A percentile compares a stretch with the other conserved stretches of the same genome.
phyloP scores from a whole-genome alignment of 2,329 filamentous ascomycete genomes.

The Hymenoscyphus repandus region DNA sequence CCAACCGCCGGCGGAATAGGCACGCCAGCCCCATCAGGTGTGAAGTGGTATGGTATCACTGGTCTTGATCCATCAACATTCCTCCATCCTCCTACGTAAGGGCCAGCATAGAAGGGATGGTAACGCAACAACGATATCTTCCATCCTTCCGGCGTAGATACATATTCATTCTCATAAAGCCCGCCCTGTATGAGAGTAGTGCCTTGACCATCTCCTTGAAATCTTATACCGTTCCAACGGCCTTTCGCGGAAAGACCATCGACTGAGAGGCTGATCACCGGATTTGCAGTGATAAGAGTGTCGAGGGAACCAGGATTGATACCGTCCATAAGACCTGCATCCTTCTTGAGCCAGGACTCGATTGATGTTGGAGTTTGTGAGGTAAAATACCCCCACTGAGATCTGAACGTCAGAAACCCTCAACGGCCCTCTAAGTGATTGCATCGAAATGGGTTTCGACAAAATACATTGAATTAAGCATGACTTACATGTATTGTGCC shows the following conservation, averaged over 20 bases:
- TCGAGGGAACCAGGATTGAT: constrained; percentile 2
- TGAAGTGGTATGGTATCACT: constrained; percentile 7
- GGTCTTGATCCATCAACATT: constrained; percentile 1
- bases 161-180: constrained; percentile 4
- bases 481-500: too few relatives aligned
- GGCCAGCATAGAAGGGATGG: constrained; percentile 3
- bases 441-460: too few relatives aligned
- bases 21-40: constrained; percentile 1
- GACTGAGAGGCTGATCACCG: constrained; percentile 1
- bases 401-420: background rate
- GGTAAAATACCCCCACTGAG: background rate
- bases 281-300: constrained; percentile 1
- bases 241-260: constrained; percentile 4
- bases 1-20: constrained; percentile 3
- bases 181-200: constrained; percentile 6
- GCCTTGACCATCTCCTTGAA: constrained; percentile 5
- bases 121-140: constrained; percentile 2
- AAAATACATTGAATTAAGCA: too few relatives aligned
- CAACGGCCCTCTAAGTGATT: too few relatives aligned
- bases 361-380: background rate
- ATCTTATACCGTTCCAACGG: constrained; percentile 5
- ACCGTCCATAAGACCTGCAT: constrained; percentile 8
- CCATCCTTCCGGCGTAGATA: background rate
- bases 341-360: constrained; percentile 2
- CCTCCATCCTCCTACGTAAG: constrained; percentile 6